Conservation (phyloP, 2,329 filamentous ascomycete species). For the Xylaria sp. region DNA sequence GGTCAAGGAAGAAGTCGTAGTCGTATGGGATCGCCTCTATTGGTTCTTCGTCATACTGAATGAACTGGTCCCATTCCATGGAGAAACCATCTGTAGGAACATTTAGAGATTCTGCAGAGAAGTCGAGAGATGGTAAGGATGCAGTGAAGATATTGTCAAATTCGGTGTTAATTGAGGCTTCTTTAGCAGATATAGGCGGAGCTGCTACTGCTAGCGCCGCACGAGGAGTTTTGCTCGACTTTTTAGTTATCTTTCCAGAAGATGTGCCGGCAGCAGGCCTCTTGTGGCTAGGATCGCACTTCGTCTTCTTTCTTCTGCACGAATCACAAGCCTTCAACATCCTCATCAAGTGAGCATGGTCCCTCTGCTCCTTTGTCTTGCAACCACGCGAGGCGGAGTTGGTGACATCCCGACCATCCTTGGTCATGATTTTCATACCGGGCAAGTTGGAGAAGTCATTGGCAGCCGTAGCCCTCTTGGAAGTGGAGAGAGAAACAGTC, state of each 20-base stretch:
- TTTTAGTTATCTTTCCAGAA: conserved; percentile 50
- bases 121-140: conserved; percentile 31
- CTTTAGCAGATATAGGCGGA: conserved; percentile 25
- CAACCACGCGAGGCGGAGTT: conserved; percentile 65
- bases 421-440: conserved; percentile 71
- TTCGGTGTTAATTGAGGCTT: conserved; percentile 17
- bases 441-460: conserved; percentile 60
- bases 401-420: conserved; percentile 67
- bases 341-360: conserved; percentile 70
- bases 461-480: conserved; percentile 38
- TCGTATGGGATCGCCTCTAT: conserved; percentile 43
- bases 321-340: conserved; percentile 71
- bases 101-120: conserved; percentile 28
- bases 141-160: conserved; percentile 29
- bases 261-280: conserved; percentile 48
- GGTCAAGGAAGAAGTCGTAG: conserved; percentile 55
- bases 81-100: conserved; percentile 24
- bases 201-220: conserved; percentile 29
- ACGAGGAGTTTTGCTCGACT: conserved; percentile 31
- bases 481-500: conserved; percentile 36
- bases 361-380: conserved; percentile 71
- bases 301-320: conserved; percentile 67
- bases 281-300: conserved; percentile 66
- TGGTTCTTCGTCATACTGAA: conserved; percentile 51
- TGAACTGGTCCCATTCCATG: conserved; percentile 54